These are phyloP conservation scores for Eucalyptus curtisii DNA, from an alignment of 345 rosid species.

Conservation along the genomic window DNA sequence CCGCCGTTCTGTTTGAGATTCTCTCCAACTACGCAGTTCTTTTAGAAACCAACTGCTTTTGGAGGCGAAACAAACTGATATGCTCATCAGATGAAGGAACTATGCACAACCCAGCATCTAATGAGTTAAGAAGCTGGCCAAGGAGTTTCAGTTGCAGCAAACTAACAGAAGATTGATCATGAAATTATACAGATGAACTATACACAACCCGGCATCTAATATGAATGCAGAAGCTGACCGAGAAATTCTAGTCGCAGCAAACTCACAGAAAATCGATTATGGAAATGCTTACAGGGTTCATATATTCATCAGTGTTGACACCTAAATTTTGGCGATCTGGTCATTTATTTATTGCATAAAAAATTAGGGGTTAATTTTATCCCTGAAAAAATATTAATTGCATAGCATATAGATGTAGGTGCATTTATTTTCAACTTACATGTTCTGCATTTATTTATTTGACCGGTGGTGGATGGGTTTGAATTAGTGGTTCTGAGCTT, in stretches of 20 bases:
- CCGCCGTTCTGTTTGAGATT: constrained; percentile 77
- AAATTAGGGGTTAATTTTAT: too few species aligned
- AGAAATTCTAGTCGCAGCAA: background rate
- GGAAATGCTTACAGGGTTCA: background rate
- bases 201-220: background rate
- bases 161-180: background rate
- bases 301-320: background rate
- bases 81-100: background rate
- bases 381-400: too few species aligned
- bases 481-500: too few species aligned
- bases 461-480: too few species aligned
- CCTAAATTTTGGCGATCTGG: too few species aligned
- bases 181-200: background rate
- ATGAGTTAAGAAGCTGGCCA: background rate
- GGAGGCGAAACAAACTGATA: background rate
- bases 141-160: background rate
- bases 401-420: too few species aligned
- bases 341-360: too few species aligned
- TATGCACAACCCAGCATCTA: background rate
- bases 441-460: too few species aligned
- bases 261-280: background rate
- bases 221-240: background rate
- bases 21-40: background rate
- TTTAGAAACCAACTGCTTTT: background rate
- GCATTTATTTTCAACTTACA: too few species aligned